Evolutionary conservation across 2,329 filamentous ascomycete genomes (phyloP).

Genomic region (Hirsutella rhossiliensis): DNA sequence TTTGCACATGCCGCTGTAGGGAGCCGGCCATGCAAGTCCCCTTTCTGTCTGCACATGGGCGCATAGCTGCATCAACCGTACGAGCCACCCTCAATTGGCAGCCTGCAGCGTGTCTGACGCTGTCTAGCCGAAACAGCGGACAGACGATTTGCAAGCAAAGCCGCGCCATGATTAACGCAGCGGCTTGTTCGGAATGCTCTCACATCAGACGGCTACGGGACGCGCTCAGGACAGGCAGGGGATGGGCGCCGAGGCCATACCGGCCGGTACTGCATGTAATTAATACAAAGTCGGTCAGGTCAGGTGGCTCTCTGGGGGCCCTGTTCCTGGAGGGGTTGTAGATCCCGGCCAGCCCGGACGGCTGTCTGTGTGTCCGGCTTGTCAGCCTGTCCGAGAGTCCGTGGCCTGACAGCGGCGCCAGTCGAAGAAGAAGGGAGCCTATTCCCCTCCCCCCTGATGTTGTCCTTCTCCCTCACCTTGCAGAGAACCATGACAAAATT

Average conservation of each 20-base stretch:
- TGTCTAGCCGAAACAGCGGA: neutral
- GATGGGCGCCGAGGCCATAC: neutral
- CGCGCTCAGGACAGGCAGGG: too few relatives aligned
- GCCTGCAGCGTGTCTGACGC: neutral
- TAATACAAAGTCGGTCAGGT: neutral
- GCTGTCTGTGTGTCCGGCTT: neutral
- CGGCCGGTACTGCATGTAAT: too few relatives aligned
- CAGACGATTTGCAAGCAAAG: neutral
- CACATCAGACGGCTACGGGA: neutral
- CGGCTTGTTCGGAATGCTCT: neutral
- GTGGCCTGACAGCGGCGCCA: too few relatives aligned
- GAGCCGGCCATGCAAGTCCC: neutral
- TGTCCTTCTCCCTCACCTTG: too few relatives aligned
- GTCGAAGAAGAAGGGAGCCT: too few relatives aligned
- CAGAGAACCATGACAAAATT: too few relatives aligned
- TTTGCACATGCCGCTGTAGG: too few relatives aligned
- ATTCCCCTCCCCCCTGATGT: too few relatives aligned
- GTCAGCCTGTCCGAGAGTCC: neutral
- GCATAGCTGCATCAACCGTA: neutral
- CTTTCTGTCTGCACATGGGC: neutral
- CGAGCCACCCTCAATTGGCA: neutral
- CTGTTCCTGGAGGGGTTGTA: neutral
- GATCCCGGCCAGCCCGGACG: neutral
- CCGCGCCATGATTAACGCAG: neutral
- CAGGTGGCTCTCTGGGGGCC: neutral